Evolutionary conservation across 495 filamentous ascomycete species (phyloP).

Genomic region (Pyronema domesticum): DNA sequence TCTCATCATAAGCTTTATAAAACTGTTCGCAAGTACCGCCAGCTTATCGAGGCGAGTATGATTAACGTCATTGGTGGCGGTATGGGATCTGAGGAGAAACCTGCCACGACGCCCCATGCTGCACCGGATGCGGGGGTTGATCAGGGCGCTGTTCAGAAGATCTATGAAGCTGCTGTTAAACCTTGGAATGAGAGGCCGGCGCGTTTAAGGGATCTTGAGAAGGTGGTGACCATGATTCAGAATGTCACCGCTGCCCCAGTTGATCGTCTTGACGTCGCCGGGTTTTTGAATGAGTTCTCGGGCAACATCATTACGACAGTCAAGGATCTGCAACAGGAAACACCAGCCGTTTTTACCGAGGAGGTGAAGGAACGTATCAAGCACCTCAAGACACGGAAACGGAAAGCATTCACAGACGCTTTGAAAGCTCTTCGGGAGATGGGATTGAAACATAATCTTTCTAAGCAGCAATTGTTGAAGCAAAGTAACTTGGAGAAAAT

Average conservation of each 20-base stretch:
- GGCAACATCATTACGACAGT: conserved; percentile 48
- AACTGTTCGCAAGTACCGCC: conserved; percentile 72
- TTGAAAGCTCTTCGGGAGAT: conserved; percentile 65
- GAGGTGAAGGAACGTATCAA: conserved; percentile 67
- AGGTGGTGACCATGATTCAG: conserved; percentile 46
- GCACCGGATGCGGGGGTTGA: conserved; percentile 10
- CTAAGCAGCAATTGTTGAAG: conserved; percentile 44
- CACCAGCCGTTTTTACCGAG: conserved; percentile 54
- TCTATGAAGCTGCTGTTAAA: conserved; percentile 36
- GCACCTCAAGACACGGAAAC: conserved; percentile 76
- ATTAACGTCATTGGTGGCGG: conserved; percentile 44
- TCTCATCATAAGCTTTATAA: conserved; percentile 88
- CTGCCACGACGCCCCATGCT: conserved; percentile 11
- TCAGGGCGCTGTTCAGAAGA: conserved; percentile 24
- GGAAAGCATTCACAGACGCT: conserved; percentile 76
- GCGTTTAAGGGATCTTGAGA: conserved; percentile 49
- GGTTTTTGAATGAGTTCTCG: conserved; percentile 48
- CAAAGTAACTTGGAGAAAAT: conserved; percentile 55
- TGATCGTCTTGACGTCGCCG: conserved; percentile 36
- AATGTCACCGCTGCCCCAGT: conserved; percentile 36
- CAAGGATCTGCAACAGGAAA: conserved; percentile 56
- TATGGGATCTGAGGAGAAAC: conserved; percentile 37
- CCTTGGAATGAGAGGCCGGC: conserved; percentile 45
- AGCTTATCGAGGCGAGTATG: conserved; percentile 52
- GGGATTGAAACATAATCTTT: conserved; percentile 70